Percentiles rank a stretch among this genome's conserved stretches.
Conservation (phyloP, 306 rosid species). For the Vachellia pachyceras region DNA sequence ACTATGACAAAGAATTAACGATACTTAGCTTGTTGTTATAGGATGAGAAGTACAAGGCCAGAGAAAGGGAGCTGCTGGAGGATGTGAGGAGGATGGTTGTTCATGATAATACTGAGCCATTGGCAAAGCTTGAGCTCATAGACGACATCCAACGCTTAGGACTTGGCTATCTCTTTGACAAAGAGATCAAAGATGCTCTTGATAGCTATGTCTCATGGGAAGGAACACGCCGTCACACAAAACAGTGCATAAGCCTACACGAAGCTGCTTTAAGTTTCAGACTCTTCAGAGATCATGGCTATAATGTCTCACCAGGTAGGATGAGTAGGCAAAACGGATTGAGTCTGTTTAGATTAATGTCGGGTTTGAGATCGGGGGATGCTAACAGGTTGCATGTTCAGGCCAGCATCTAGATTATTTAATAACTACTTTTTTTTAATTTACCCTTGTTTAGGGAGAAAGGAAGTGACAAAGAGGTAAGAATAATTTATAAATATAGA, state of each 20-base stretch:
- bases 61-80: constrained; percentile 28
- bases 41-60: constrained; percentile 24
- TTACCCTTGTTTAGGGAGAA: too few relatives aligned
- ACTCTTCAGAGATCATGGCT: constrained; percentile 60
- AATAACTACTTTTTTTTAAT: too few relatives aligned
- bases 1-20: too few relatives aligned
- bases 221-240: too few relatives aligned
- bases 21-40: not conserved
- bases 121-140: constrained; percentile 42
- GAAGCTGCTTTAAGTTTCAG: constrained; percentile 51
- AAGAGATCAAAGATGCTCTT: constrained; percentile 46
- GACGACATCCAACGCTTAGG: constrained; percentile 51
- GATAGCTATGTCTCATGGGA: constrained; percentile 15
- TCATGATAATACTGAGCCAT: constrained; percentile 29
- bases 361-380: too few relatives aligned
- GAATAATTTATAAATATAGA: too few relatives aligned
- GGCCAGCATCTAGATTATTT: too few relatives aligned
- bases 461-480: too few relatives aligned
- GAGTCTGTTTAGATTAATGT: too few relatives aligned
- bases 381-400: too few relatives aligned
- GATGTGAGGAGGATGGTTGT: constrained; percentile 49
- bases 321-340: too few relatives aligned
- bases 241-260: constrained; percentile 33
- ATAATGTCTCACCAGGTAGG: constrained; percentile 49
- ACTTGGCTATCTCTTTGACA: constrained; percentile 40